Base-by-base conservation (phyloP, 2,329 filamentous ascomycete genomes). In the Davidsoniella virescens region DNA sequence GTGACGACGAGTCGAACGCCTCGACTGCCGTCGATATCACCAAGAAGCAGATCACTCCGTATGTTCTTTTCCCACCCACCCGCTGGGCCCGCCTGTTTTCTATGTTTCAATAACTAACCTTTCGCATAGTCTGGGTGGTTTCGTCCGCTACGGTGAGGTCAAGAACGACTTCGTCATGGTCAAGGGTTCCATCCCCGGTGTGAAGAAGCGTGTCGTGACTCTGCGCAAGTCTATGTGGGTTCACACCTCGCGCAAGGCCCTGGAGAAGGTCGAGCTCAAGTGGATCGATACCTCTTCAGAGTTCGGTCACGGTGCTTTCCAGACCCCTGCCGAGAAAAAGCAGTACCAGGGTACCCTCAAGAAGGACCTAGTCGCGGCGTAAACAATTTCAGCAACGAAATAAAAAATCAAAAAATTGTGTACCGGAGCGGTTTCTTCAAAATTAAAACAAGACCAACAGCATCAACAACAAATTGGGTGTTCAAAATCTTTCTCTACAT, bases 241-340 rank as follows among this genome's bases (percentile, higher is more conserved):
- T 56, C 92, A 98, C 80, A 96, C 88, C 62, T 94, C 84, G 66
- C 80, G 92, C 68, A 87, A 83, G 70, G 86, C 92, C 52, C 78
- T 94, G 66, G 92, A 98, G 84, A 96, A 98, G 86, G 85, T 96
- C 70, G 86, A 90, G 67, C 85, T 98, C 76, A 98, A 98, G 76
- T 98, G 92, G 92, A 98, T 98, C 84, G 92, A 98, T 67, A 98
- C 92, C 63, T 95, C 88, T 56, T 95, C 88, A 75, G 94, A 98
- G 80, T 98, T 98, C 72, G 92, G 92, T 72, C 92, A 98, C 77
- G 92, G 92, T 81, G 90, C 87, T 65, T 98, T 94, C 87, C 92
- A 98, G 79, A 98, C 92, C 58, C 76, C 83, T 60, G 84, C 85
- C 66, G 92, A 98, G 84, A 98, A 98, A 87, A 86, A 84, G 75